phyloP scores from a whole-genome alignment of 345 rosid species.

The Toxicodendron radicans region DNA sequence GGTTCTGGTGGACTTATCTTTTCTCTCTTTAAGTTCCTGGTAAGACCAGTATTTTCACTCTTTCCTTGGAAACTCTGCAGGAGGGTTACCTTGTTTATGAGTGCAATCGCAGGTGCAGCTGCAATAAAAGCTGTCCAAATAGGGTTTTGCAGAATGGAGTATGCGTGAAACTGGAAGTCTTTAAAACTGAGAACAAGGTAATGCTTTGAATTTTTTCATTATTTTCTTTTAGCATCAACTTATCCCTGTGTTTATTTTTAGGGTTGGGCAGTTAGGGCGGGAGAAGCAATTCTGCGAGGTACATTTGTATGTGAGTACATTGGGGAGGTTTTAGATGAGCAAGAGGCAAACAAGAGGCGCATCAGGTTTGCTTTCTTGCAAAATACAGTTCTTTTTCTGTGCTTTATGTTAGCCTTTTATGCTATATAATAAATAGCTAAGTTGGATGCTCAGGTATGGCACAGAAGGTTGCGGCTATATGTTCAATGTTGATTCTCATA shows the following conservation, averaged over 20 bases:
- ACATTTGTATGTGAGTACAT: conserved; percentile 84
- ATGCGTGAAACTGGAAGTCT: conserved; percentile 70
- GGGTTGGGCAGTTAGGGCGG: conserved; percentile 98
- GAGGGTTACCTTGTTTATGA: conserved; percentile 98
- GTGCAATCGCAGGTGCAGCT: conserved; percentile 81
- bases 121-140: conserved; percentile 73
- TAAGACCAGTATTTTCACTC: conserved; percentile 12
- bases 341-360: conserved; percentile 65
- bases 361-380: conserved; percentile 47
- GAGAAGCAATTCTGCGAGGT: conserved; percentile 80
- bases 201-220: conserved; percentile 22
- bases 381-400: conserved; percentile 12
- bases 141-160: conserved; percentile 93
- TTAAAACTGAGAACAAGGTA: conserved; percentile 79
- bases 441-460: conserved; percentile 52
- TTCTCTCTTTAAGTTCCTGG: neutral
- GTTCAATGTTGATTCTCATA: conserved; percentile 59
- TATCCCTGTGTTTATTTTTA: conserved; percentile 28
- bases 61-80: conserved; percentile 46
- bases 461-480: conserved; percentile 61
- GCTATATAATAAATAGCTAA: conserved; percentile 6
- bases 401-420: conserved; percentile 8
- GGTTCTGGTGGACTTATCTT: neutral
- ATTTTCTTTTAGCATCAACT: conserved; percentile 12
- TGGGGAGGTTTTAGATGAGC: conserved; percentile 78